phyloP scores from a whole-genome alignment of 2,329 filamentous ascomycete species.

The Botrytis fabae region DNA sequence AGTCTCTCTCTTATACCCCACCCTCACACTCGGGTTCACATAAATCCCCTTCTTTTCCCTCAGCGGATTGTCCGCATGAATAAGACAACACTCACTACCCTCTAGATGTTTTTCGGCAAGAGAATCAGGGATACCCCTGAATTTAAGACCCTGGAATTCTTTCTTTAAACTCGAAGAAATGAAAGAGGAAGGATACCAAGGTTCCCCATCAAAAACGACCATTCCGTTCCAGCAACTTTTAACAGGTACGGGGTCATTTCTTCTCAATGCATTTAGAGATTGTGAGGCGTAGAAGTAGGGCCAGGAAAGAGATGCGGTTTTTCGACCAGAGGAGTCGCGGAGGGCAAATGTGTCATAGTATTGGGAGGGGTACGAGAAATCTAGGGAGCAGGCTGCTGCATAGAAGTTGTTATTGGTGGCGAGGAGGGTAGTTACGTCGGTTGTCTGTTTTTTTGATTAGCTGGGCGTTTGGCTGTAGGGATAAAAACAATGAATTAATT shows the following conservation, averaged over 20 bases:
- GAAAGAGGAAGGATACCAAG: slow-evolving; percentile 47
- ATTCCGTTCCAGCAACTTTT: slow-evolving; percentile 59
- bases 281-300: slow-evolving; percentile 54
- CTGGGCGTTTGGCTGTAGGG: neutral
- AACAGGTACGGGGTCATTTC: slow-evolving; percentile 52
- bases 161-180: neutral
- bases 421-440: slow-evolving; percentile 56
- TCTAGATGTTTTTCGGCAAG: slow-evolving; percentile 65
- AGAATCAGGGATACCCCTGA: slow-evolving; percentile 61
- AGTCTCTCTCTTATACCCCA: slow-evolving; percentile 59
- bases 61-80: slow-evolving; percentile 61
- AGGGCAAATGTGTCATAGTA: slow-evolving; percentile 66
- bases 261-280: slow-evolving; percentile 56
- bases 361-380: slow-evolving; percentile 54
- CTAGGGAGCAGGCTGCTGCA: slow-evolving; percentile 61
- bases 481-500: no score
- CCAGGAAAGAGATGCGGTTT: slow-evolving; percentile 55
- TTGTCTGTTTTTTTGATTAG: slow-evolving; percentile 42
- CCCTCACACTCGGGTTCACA: slow-evolving; percentile 67
- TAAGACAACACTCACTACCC: slow-evolving; percentile 78
- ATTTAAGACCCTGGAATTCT: slow-evolving; percentile 45
- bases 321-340: slow-evolving; percentile 46
- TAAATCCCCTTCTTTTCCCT: slow-evolving; percentile 61
- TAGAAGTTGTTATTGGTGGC: slow-evolving; percentile 58
- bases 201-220: slow-evolving; percentile 53